Percentiles rank a stretch among this genome's conserved stretches.
Conservation (phyloP, 1,139 yeast species). For the Chernovozyma sophiae-reginae region DNA sequence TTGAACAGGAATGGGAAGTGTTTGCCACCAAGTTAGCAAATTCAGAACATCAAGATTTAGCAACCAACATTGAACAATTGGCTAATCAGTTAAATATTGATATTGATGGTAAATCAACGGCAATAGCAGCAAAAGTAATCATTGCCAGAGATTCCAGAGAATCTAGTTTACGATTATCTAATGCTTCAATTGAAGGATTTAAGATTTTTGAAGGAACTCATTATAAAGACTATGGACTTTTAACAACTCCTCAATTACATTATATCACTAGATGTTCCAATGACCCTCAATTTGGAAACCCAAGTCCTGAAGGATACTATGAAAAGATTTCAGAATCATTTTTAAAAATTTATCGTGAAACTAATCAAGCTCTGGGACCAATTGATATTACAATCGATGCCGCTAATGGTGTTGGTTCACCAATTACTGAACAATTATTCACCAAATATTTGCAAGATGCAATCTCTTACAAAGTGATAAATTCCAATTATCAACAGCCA, state of each 20-base stretch:
- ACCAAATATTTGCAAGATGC: slow-evolving; percentile 37
- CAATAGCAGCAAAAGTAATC: slow-evolving; percentile 28
- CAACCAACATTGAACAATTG: slow-evolving; percentile 22
- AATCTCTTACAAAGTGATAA: slow-evolving; percentile 49
- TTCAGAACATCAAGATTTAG: slow-evolving; percentile 40
- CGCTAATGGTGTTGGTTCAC: slow-evolving; percentile 96
- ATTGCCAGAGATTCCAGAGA: slow-evolving; percentile 74
- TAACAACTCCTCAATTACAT: slow-evolving; percentile 95
- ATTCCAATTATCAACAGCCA: slow-evolving; percentile 56
- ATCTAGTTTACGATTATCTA: slow-evolving; percentile 66
- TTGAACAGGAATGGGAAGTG: slow-evolving; percentile 78
- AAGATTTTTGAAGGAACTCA: slow-evolving; percentile 42
- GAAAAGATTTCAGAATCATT: slow-evolving; percentile 49
- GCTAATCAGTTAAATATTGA: slow-evolving; percentile 37
- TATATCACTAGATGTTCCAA: slow-evolving; percentile 74
- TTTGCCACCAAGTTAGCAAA: slow-evolving; percentile 82
- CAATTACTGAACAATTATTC: slow-evolving; percentile 54
- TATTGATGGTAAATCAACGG: slow-evolving; percentile 19
- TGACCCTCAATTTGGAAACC: slow-evolving; percentile 57
- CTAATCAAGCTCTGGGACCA: slow-evolving; percentile 15
- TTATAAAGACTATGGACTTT: slow-evolving; percentile 57
- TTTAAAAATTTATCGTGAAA: slow-evolving; percentile 23
- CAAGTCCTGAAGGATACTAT: slow-evolving; percentile 70
- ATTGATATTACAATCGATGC: slow-evolving; percentile 67
- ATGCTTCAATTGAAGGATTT: slow-evolving; percentile 67